Evolutionary conservation across 495 filamentous ascomycete genomes (phyloP), one percentile per base, ranked within the genome.

Genomic region (Tuber umbilicatum): DNA sequence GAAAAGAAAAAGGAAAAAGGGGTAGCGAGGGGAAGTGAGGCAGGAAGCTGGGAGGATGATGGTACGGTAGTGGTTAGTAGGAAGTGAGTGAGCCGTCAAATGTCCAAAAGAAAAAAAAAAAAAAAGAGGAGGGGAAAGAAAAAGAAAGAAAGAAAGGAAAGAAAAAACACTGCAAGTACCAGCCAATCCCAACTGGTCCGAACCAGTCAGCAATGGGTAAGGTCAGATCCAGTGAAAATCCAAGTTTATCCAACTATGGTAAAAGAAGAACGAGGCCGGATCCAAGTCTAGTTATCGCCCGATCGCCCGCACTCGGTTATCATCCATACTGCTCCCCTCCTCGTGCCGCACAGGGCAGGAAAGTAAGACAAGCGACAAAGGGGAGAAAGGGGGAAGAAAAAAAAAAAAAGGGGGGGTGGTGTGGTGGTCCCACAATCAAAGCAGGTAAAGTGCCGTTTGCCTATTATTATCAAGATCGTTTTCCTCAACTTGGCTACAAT

Each of bases 261-360:
- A 16, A n/a, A 68, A 2, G 17, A 19, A 60, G 35, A 23, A 21
- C 40, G 17, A 72, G 70, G 10, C 35, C 41, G 39, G 35, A 35
- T n/a, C n/a, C 31, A 23, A 23, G 70, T 31, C 35, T 41, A 70
- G n/a, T 17, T 23, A 43, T 40, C 38, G 38, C 38, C 69, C 69
- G 69, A 70, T 70, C 55, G 19, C 55, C 55, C 55, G 27, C 55
- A 38, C 55, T 64, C 55, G 55, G 55, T 64, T 64, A 64, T 64
- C 55, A 31, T 35, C 21, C 19, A 50, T 35, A 12, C 38, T 70
- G 14, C 69, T 17, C 41, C n/a, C n/a, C n/a, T n/a, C 39, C 69
- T 43, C 23, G 69, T 37, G 39, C 41, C 38, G 69, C 41, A 43
- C 55, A 2, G 69, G 69, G 38, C 41, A 43, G 69, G 35, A 43